Conservation (phyloP, 1,139 yeast species). For the Pichia sorboxylosa region DNA sequence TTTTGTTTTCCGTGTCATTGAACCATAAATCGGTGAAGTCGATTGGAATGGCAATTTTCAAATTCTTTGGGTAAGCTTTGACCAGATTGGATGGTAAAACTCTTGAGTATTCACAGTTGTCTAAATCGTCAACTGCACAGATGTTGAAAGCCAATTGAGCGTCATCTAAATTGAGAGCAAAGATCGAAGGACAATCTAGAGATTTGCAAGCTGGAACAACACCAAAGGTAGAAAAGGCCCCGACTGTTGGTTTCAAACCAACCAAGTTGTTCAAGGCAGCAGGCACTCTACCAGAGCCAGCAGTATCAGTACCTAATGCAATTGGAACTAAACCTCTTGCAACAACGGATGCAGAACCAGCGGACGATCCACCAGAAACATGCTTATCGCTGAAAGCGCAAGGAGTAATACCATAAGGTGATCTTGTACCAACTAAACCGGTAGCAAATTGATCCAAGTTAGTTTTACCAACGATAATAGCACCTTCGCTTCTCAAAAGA, state of each 20-base stretch:
- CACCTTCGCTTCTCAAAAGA: conserved; percentile 69
- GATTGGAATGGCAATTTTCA: conserved; percentile 58
- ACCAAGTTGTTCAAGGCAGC: conserved; percentile 88
- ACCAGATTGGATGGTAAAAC: conserved; percentile 57
- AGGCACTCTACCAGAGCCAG: conserved; percentile 97
- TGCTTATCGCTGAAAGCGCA: conserved; percentile 64
- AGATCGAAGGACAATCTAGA: conserved; percentile 82
- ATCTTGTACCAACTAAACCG: conserved; percentile 87
- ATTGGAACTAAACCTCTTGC: conserved; percentile 83
- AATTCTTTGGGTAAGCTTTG: conserved; percentile 43
- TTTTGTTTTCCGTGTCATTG: conserved; percentile 70
- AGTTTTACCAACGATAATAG: conserved; percentile 83
- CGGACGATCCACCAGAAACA: conserved; percentile 89
- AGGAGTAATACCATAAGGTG: conserved; percentile 85
- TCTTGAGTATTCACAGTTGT: conserved; percentile 72
- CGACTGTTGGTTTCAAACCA: conserved; percentile 88
- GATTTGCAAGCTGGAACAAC: conserved; percentile 98
- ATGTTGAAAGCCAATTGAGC: conserved; percentile 67
- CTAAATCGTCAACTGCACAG: conserved; percentile 61
- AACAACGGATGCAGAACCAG: conserved; percentile 90
- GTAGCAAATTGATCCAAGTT: conserved; percentile 95
- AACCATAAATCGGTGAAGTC: conserved; percentile 51
- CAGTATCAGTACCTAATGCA: conserved; percentile 91
- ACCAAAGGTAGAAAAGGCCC: conserved; percentile 72
- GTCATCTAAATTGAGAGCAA: conserved; percentile 65